Percentiles rank a stretch among this genome's conserved stretches.
Conservation (phyloP, 345 rosid genomes). For the Raphanus sativus region DNA sequence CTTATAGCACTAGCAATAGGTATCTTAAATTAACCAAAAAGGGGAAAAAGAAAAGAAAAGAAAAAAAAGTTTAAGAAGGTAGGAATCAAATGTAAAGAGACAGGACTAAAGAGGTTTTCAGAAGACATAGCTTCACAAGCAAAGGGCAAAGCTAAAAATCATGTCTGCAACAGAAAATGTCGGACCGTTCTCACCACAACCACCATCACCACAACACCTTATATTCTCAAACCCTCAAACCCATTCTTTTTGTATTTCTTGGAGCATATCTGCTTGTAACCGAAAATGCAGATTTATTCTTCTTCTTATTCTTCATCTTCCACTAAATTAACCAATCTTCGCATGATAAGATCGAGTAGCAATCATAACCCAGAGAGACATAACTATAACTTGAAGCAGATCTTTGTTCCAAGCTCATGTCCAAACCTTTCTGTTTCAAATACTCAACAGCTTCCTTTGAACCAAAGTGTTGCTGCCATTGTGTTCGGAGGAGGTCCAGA, state of each 20-base stretch:
- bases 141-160: conserved; percentile 37
- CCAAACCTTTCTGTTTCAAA: conserved; percentile 38
- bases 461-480: conserved; percentile 78
- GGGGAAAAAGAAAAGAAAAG: neutral
- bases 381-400: conserved; percentile 27
- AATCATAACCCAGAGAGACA: conserved; percentile 30
- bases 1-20: neutral
- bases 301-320: conserved; percentile 25
- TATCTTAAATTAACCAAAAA: neutral
- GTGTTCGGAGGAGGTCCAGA: conserved; percentile 77
- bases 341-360: conserved; percentile 23
- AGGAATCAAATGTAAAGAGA: conserved; percentile 34
- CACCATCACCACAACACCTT: conserved; percentile 12
- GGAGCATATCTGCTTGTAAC: conserved; percentile 18
- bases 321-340: conserved; percentile 20
- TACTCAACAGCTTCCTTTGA: conserved; percentile 43
- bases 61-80: conserved; percentile 24
- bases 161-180: conserved; percentile 40
- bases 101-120: conserved; percentile 28
- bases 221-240: conserved; percentile 25
- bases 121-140: conserved; percentile 37
- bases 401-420: conserved; percentile 26
- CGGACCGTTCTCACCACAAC: conserved; percentile 34
- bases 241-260: neutral
- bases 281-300: conserved; percentile 34